Conservation (phyloP, 2,329 filamentous ascomycete genomes). For the Huntiella bhutanensis region DNA sequence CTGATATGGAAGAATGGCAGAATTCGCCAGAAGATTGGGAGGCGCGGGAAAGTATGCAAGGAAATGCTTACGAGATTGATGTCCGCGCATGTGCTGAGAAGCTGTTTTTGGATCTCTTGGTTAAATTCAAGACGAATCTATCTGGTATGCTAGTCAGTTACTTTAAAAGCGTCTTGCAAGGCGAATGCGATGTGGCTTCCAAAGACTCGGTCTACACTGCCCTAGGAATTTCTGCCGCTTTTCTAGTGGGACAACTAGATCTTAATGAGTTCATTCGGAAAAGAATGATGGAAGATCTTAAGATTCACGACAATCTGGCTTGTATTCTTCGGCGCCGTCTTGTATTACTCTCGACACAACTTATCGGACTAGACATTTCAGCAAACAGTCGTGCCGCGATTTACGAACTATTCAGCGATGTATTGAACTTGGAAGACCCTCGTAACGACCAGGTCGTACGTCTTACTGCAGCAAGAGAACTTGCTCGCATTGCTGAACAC, state of each 20-base stretch:
- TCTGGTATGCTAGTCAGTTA: conserved; percentile 63
- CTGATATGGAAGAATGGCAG: conserved; percentile 80
- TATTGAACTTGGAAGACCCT: conserved; percentile 58
- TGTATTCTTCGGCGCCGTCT: conserved; percentile 75
- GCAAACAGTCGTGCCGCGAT: conserved; percentile 51
- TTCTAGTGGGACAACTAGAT: conserved; percentile 56
- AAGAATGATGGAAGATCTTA: conserved; percentile 61
- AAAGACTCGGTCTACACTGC: conserved; percentile 94
- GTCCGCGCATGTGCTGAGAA: conserved; percentile 86
- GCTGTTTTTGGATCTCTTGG: conserved; percentile 77
- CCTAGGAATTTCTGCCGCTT: conserved; percentile 66
- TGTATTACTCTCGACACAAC: conserved; percentile 74
- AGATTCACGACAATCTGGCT: conserved; percentile 40
- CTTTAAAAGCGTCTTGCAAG: conserved; percentile 58
- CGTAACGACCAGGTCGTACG: conserved; percentile 83
- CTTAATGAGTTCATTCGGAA: conserved; percentile 64
- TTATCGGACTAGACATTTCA: conserved; percentile 63
- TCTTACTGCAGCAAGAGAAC: conserved; percentile 72
- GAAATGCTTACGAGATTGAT: conserved; percentile 79
- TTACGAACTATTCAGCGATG: conserved; percentile 76
- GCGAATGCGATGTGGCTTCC: conserved; percentile 46
- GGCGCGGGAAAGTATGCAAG: conserved; percentile 64
- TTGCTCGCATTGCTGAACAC: conserved; percentile 65
- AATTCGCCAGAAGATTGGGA: conserved; percentile 95
- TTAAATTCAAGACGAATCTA: conserved; percentile 70